These are phyloP conservation scores for Ophiocordyceps robertsii DNA, from an alignment of 2,329 filamentous ascomycete genomes.

Conservation along the genomic window DNA sequence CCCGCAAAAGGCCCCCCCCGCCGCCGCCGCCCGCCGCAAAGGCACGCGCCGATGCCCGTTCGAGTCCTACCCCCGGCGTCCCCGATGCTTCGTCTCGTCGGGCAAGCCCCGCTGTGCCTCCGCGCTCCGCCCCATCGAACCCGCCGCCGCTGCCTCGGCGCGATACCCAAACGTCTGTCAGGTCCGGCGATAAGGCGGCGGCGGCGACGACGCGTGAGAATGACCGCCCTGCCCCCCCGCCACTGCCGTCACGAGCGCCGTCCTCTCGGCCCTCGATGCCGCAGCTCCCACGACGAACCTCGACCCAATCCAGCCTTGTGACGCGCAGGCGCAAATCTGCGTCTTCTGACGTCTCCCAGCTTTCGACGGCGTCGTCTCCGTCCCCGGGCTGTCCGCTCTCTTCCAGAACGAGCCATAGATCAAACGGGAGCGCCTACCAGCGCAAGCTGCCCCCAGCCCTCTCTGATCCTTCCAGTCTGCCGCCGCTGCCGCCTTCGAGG, in stretches of 20 bases:
- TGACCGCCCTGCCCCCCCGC: slow-evolving; percentile 18
- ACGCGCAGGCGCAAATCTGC: slow-evolving; percentile 38
- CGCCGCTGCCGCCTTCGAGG: slow-evolving; percentile 40
- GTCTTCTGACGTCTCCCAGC: slow-evolving; percentile 42
- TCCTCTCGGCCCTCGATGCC: slow-evolving; percentile 26
- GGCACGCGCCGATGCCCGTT: slow-evolving; percentile 3
- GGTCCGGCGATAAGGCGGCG: slow-evolving; percentile 1
- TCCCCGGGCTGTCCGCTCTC: slow-evolving; percentile 32
- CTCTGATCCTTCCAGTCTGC: slow-evolving; percentile 42
- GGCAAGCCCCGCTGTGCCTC: slow-evolving; percentile 23
- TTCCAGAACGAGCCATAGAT: slow-evolving; percentile 34
- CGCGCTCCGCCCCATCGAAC: slow-evolving; percentile 16
- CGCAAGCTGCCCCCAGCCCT: slow-evolving; percentile 40
- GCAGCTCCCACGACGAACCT: slow-evolving; percentile 35
- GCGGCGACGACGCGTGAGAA: not conserved
- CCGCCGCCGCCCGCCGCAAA: slow-evolving; percentile 27
- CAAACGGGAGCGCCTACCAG: slow-evolving; percentile 21
- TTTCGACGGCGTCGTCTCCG: slow-evolving; percentile 38
- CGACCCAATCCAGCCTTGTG: slow-evolving; percentile 24
- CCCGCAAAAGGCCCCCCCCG: slow-evolving; percentile 25
- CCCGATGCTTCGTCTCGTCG: not conserved
- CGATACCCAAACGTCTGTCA: slow-evolving; percentile 9
- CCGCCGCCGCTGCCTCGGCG: slow-evolving; percentile 23
- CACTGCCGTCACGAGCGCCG: slow-evolving; percentile 17
- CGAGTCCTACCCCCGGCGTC: too few relatives aligned